Percentiles rank a stretch among this genome's conserved stretches.
Conservation (phyloP, 1,284 basidiomycete genomes). For the Vanrija pseudolonga region DNA sequence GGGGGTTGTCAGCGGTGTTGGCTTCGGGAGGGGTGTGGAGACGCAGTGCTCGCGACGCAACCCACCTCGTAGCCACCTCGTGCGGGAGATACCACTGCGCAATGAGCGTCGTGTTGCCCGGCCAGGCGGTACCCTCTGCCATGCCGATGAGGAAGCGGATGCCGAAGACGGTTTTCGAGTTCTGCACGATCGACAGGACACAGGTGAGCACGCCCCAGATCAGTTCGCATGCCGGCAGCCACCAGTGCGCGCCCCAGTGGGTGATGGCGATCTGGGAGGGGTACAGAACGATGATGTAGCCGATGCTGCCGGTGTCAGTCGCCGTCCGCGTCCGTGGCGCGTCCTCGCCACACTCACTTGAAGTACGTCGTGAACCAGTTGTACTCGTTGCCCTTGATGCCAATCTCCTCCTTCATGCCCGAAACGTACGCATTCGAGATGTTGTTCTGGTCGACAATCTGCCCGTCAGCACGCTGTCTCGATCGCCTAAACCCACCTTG, state of each 20-base stretch:
- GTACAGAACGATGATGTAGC: conserved; percentile 12
- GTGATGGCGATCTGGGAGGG: conserved; percentile 8
- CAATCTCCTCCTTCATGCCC: conserved; percentile 20
- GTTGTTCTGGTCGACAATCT: conserved; percentile 4
- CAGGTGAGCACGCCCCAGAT: conserved; percentile 13
- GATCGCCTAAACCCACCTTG: not conserved
- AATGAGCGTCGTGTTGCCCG: conserved; percentile 13
- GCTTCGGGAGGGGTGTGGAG: fast-evolving
- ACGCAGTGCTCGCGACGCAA: too few relatives aligned
- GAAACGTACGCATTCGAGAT: conserved; percentile 29
- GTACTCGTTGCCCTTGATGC: conserved; percentile 28
- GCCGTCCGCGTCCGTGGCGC: too few relatives aligned
- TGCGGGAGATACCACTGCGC: conserved; percentile 21
- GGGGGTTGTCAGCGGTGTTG: too few relatives aligned
- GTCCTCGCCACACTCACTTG: not conserved
- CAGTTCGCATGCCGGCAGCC: conserved; percentile 9
- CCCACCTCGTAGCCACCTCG: conserved; percentile 16
- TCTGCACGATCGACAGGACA: conserved; percentile 9
- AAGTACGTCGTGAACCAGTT: conserved; percentile 31
- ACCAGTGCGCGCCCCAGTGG: conserved; percentile 11
- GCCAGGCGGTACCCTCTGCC: conserved; percentile 18
- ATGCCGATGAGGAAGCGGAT: conserved; percentile 30
- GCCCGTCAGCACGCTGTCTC: too few relatives aligned
- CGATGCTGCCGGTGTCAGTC: conserved; percentile 1
- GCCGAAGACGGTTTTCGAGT: conserved; percentile 17